Conservation (phyloP, 305 asterid species). For the Fraxinus albicans region DNA sequence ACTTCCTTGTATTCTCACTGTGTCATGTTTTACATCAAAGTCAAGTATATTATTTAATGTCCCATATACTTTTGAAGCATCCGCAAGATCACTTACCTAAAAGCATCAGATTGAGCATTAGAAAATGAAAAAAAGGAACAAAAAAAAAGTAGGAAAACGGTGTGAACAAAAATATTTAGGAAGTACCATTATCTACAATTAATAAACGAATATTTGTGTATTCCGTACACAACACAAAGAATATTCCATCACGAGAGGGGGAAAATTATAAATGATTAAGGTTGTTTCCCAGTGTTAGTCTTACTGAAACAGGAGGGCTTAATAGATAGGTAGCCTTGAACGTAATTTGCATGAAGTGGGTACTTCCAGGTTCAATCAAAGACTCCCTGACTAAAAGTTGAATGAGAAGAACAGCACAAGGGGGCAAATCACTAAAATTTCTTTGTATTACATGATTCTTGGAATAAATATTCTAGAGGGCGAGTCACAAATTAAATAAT, state of each 20-base stretch:
- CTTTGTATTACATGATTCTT: neutral
- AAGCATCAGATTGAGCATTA: constrained; percentile 1
- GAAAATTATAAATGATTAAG: neutral
- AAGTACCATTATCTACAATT: neutral
- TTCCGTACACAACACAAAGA: neutral
- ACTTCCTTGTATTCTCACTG: constrained; percentile 82
- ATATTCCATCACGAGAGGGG: neutral
- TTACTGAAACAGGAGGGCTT: neutral
- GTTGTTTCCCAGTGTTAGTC: neutral
- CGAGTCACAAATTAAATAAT: neutral
- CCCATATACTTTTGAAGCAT: constrained; percentile 53
- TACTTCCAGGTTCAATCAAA: neutral
- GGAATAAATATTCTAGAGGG: neutral
- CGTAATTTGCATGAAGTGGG: neutral
- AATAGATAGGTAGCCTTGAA: neutral
- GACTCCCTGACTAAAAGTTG: neutral
- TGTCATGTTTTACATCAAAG: constrained; percentile 49
- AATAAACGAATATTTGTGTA: neutral
- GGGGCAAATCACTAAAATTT: neutral
- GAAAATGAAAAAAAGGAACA: neutral
- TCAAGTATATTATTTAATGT: constrained; percentile 66
- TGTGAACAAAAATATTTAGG: neutral
- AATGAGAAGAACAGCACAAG: neutral
- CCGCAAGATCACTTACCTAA: constrained; percentile 73
- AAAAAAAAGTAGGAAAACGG: neutral